Conservation (phyloP, 805 yeast species). For the Yarrowia sp. region DNA sequence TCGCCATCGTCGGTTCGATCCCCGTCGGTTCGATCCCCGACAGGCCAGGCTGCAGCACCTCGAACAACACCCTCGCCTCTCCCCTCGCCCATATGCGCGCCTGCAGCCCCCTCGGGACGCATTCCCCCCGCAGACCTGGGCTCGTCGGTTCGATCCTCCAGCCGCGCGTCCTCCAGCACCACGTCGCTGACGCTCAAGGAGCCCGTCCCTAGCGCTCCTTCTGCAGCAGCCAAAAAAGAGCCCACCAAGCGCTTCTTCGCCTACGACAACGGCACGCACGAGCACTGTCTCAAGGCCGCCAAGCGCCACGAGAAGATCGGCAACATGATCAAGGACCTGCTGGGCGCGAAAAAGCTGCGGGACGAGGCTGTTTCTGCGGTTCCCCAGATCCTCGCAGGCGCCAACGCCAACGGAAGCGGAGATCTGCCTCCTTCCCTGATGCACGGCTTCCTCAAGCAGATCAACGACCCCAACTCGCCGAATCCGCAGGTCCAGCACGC, state of each 20-base stretch:
- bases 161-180: not conserved
- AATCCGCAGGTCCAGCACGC: constrained; percentile 28
- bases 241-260: constrained; percentile 32
- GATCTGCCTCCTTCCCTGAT: constrained; percentile 23
- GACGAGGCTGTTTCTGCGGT: constrained; percentile 28
- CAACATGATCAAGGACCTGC: constrained; percentile 30
- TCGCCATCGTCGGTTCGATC: too few relatives aligned
- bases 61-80: constrained; percentile 6
- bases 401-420: not conserved
- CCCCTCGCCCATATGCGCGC: constrained; percentile 3
- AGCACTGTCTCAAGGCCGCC: constrained; percentile 72
- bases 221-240: constrained; percentile 8
- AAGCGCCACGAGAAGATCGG: constrained; percentile 45
- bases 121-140: not conserved
- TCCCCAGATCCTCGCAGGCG: constrained; percentile 14
- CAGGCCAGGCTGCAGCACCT: not conserved
- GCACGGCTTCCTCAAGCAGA: constrained; percentile 26
- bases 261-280: constrained; percentile 63
- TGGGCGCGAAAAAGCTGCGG: constrained; percentile 28
- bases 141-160: not conserved
- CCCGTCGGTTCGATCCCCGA: not conserved
- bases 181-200: constrained; percentile 19
- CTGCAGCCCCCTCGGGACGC: not conserved
- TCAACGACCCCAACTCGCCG: constrained; percentile 36
- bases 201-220: not conserved